Base-by-base conservation (phyloP, 2,329 filamentous ascomycete species). In the Fusarium tanahbumbuense region DNA sequence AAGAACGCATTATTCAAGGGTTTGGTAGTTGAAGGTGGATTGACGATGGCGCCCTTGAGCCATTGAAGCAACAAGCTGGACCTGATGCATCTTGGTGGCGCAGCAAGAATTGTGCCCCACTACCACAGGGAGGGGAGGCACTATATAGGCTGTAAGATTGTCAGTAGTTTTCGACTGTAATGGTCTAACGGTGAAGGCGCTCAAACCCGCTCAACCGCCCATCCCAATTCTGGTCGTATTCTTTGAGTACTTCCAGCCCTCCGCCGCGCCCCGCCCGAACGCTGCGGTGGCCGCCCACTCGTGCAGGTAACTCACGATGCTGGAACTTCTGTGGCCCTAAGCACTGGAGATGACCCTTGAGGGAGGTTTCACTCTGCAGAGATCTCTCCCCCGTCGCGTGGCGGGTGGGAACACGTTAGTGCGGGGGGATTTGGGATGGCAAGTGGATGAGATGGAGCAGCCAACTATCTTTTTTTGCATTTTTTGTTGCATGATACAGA, bases 281-380 rank as follows among this genome's bases (percentile, higher is more conserved):
- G 87, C 84, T 73, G 87, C 87, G 89, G 88, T 88, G 88, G 84
- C 76, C 80, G 79, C 81, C 84, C 87, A 90, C 88, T 91, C 88
- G 85, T 84, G 84, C 76, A 85, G 89, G 89, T 80, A 91, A 85
- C 89, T 86, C 83, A 85, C 87, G 89, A 91, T 85, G 80, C 84
- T 88, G 84, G 80, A 73, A 71, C 46, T 56, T 48, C 11, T 77
- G 83, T 79, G 81, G 81, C 84, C 88, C 81, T 91, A 87, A 89
- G 89, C 86, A 88, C 87, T 89, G 89, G 86, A 88, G 87, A 88
- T 83, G 76, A 91, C 78, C 76, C 88, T 90, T 88, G 84, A 91
- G 89, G 86, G 88, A 90, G 89, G 89, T 61, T 81, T 91, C 87
- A 91, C 89, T 89, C 87, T 89, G 88, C 89, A 91, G 87, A 90